Evolutionary conservation across 352 stramenopile genomes (phyloP).

Genomic region (Phytophthora ohioensis): DNA sequence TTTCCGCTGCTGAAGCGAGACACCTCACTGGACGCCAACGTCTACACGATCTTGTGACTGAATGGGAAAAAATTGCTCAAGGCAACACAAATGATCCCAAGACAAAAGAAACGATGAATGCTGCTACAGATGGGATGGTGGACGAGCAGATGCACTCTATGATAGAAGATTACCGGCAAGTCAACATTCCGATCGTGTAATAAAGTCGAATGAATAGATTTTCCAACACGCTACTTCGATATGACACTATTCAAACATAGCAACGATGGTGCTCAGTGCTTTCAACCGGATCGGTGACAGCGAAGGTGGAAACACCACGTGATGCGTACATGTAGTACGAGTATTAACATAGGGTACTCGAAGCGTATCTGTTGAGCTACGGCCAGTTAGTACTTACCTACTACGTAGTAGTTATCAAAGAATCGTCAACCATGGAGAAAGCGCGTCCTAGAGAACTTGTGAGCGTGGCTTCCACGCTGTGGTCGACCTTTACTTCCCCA

Average conservation of each 20-base stretch:
- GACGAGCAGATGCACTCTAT: slow-evolving; percentile 31
- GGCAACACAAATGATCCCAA: not conserved
- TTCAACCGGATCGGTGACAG: not conserved
- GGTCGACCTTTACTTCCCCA: too few species aligned
- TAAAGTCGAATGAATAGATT: not conserved
- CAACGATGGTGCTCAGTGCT: not conserved
- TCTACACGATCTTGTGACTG: slow-evolving; percentile 36
- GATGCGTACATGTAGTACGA: too few species aligned
- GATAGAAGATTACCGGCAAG: slow-evolving; percentile 25
- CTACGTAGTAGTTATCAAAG: too few species aligned
- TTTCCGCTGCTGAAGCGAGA: slow-evolving; percentile 43
- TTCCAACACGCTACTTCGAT: not conserved
- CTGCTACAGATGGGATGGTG: slow-evolving; percentile 23
- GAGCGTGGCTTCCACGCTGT: too few species aligned
- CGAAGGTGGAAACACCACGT: not conserved
- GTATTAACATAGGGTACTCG: too few species aligned
- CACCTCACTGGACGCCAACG: slow-evolving; percentile 46
- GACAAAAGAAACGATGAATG: not conserved
- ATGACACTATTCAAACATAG: not conserved
- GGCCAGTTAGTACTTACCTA: too few species aligned
- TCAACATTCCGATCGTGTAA: slow-evolving; percentile 29
- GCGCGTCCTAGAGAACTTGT: too few species aligned
- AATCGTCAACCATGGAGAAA: too few species aligned
- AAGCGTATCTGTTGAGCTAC: too few species aligned
- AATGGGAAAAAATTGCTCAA: slow-evolving; percentile 28